A percentile compares a stretch with the other conserved stretches of the same genome.
Conservation (phyloP, 805 yeast species). For the Candida ortonii region DNA sequence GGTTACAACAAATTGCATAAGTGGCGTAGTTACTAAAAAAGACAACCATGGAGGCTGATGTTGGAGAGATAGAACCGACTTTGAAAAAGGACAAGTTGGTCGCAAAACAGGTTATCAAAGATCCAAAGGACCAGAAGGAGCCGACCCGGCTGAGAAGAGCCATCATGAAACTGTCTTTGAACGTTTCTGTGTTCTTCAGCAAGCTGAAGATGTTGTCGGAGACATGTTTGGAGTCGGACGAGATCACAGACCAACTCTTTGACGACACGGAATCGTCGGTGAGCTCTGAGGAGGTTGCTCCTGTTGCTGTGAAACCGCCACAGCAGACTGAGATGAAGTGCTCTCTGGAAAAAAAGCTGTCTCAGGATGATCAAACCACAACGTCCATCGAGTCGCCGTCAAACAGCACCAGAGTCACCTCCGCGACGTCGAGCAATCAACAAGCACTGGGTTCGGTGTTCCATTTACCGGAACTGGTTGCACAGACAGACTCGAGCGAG, state of each 20-base stretch:
- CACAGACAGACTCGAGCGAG: slow-evolving; percentile 4
- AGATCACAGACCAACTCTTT: slow-evolving; percentile 49
- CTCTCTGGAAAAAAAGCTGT: slow-evolving; percentile 12
- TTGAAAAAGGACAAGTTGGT: neutral
- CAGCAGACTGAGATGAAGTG: slow-evolving; percentile 3
- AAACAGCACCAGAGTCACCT: slow-evolving; percentile 4
- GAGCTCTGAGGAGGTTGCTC: slow-evolving; percentile 1
- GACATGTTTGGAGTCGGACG: slow-evolving; percentile 47
- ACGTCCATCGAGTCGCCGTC: slow-evolving; percentile 11
- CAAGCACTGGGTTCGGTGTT: neutral
- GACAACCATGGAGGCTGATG: slow-evolving; percentile 3
- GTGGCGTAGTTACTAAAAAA: slow-evolving; percentile 5
- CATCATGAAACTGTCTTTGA: slow-evolving; percentile 38
- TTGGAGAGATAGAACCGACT: neutral
- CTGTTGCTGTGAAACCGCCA: neutral
- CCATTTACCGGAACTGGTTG: no score
- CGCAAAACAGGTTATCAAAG: neutral
- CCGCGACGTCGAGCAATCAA: slow-evolving; percentile 5
- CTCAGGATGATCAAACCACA: slow-evolving; percentile 14
- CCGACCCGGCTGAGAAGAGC: slow-evolving; percentile 17
- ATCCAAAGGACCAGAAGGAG: slow-evolving; percentile 5
- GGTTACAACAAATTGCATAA: no score
- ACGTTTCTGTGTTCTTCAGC: slow-evolving; percentile 35
- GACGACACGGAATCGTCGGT: slow-evolving; percentile 21
- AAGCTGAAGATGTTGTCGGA: slow-evolving; percentile 45